A percentile compares a stretch with the other conserved stretches of the same genome.
phyloP scores from a whole-genome alignment of 2,329 filamentous ascomycete species.

The Ceratocystis albifundus region DNA sequence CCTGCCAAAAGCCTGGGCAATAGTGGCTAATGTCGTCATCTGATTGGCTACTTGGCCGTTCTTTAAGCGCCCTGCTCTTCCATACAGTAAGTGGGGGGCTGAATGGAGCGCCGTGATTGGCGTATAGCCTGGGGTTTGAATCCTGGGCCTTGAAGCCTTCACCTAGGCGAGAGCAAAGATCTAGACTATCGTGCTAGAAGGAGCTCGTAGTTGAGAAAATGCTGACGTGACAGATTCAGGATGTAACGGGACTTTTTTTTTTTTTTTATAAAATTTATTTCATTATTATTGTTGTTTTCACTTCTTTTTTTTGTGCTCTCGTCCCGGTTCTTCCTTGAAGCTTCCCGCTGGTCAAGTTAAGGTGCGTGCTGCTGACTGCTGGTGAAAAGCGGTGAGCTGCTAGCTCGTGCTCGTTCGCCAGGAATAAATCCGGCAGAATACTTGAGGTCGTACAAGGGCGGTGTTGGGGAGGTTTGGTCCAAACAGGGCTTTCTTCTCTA shows the following conservation, averaged over 20 bases:
- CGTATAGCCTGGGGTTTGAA: background rate
- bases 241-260: background rate
- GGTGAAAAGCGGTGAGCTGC: background rate
- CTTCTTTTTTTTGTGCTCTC: background rate
- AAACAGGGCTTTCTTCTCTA: background rate
- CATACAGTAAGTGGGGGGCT: background rate
- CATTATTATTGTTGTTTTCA: background rate
- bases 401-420: background rate
- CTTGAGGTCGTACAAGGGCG: conserved; percentile 1
- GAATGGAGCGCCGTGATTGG: background rate
- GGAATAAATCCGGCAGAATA: background rate
- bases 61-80: background rate
- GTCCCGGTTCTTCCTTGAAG: background rate
- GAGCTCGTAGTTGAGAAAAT: background rate
- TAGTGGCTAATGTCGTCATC: background rate
- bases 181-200: background rate
- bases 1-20: conserved; percentile 1
- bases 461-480: background rate
- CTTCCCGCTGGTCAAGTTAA: background rate
- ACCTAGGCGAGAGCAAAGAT: background rate
- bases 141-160: background rate
- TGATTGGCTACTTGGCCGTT: background rate
- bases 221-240: background rate
- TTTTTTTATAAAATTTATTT: no score
- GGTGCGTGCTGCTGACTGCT: no score